Conservation (phyloP, 495 filamentous ascomycete species). For the Cercophora sp. region DNA sequence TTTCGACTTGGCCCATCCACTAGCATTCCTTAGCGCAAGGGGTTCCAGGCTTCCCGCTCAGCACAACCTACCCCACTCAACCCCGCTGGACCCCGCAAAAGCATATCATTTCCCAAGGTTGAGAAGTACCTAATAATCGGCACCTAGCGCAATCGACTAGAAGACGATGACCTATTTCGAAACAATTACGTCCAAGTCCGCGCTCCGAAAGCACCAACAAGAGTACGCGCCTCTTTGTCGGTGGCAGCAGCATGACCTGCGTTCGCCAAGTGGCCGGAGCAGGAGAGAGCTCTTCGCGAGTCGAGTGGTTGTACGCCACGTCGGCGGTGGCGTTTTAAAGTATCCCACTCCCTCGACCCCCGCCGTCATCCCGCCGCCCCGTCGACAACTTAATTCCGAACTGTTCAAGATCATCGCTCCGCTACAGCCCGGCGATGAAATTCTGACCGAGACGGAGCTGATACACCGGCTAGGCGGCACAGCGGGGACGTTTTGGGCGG, state of each 20-base stretch:
- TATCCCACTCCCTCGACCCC: background rate
- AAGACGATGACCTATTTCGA: slow-evolving; percentile 5
- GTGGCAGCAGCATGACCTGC: background rate
- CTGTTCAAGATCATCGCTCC: slow-evolving; percentile 8
- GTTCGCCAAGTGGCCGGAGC: background rate
- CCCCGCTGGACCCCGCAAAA: background rate
- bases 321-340: slow-evolving; percentile 5
- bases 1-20: slow-evolving; percentile 6
- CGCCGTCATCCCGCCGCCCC: background rate
- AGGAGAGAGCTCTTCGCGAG: slow-evolving; percentile 4
- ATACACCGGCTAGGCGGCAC: slow-evolving; percentile 6
- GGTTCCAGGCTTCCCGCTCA: background rate
- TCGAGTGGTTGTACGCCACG: background rate
- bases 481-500: slow-evolving; percentile 9
- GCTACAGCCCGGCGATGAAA: background rate
- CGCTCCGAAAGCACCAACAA: background rate
- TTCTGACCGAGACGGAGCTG: slow-evolving; percentile 5
- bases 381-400: background rate
- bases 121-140: background rate
- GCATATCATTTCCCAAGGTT: background rate
- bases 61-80: background rate
- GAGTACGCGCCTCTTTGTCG: background rate
- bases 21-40: slow-evolving; percentile 8
- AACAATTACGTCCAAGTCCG: background rate
- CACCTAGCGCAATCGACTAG: too few species aligned